Percentiles rank a stretch among this genome's conserved stretches.
These are phyloP conservation scores for Dichotomopilus funicola DNA, from an alignment of 2,329 filamentous ascomycete genomes.

Conservation along the genomic window DNA sequence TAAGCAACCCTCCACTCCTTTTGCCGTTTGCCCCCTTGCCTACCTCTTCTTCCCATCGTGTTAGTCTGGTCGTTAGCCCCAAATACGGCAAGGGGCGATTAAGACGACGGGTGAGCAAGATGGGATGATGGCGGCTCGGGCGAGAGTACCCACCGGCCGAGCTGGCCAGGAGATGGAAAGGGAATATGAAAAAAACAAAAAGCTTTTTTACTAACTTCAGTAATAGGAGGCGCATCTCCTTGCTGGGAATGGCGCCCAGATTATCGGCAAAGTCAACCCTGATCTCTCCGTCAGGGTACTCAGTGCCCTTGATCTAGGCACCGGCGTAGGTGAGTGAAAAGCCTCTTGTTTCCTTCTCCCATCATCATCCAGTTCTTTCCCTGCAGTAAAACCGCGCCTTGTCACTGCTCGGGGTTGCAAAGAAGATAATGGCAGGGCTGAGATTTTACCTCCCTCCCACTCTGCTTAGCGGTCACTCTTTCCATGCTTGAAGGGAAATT, in stretches of 20 bases:
- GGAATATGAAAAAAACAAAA: neutral
- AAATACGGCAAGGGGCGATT: neutral
- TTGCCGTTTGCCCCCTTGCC: neutral
- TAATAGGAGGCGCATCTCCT: conserved; percentile 59
- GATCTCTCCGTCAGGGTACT: conserved; percentile 68
- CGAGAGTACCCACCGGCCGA: neutral
- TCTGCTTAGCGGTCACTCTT: neutral
- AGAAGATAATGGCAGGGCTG: no score
- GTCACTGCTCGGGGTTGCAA: no score
- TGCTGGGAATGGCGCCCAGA: conserved; percentile 63
- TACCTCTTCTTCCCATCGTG: neutral
- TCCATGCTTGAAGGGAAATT: neutral
- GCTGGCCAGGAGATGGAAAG: neutral
- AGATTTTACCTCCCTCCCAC: no score
- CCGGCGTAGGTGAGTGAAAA: conserved; percentile 56
- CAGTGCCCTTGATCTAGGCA: conserved; percentile 62
- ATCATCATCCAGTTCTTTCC: neutral
- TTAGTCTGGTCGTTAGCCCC: neutral
- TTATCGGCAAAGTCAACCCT: conserved; percentile 73
- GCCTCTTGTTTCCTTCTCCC: neutral
- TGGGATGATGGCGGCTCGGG: no score
- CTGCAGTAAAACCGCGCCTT: no score
- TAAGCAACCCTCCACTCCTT: conserved; percentile 33
- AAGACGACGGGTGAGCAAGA: neutral
- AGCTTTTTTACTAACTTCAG: neutral